A percentile compares a stretch with the other conserved stretches of the same genome.
Evolutionary conservation across 352 stramenopile species (phyloP).

Genomic region (Phytopythium helicoides): DNA sequence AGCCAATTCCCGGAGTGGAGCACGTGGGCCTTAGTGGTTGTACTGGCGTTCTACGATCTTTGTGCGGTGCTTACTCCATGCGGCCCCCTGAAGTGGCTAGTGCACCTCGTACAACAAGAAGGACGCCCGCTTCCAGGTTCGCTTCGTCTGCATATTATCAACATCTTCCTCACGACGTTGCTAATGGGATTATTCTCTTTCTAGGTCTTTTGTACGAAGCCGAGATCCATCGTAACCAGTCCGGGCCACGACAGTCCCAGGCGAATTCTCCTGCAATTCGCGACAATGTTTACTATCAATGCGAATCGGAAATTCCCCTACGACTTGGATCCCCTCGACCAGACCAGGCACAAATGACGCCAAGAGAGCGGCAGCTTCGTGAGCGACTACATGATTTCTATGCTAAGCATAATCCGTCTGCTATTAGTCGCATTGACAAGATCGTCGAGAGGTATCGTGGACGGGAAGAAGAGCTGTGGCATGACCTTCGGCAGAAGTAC

Average conservation of each 20-base stretch:
- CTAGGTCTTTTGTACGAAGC: conserved; percentile 74
- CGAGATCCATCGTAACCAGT: conserved; percentile 48
- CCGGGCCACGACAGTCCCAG: conserved; percentile 6
- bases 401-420: conserved; percentile 57
- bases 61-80: conserved; percentile 99
- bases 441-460: conserved; percentile 76
- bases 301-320: conserved; percentile 43
- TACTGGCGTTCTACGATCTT: conserved; percentile 98
- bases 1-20: conserved; percentile 96
- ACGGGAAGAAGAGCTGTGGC: conserved; percentile 74
- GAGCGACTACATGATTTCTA: conserved; percentile 67
- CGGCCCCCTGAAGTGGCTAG: conserved; percentile 95
- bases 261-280: conserved; percentile 6
- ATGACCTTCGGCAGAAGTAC: conserved; percentile 78
- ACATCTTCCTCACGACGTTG: no score
- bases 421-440: conserved; percentile 60
- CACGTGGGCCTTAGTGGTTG: conserved; percentile 90
- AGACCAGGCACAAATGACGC: conserved; percentile 7
- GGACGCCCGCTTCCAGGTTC: conserved; percentile 86
- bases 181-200: conserved; percentile 1
- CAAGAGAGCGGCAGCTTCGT: conserved; percentile 28
- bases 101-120: conserved; percentile 93
- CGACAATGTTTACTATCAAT: conserved; percentile 73
- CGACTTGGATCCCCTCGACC: conserved; percentile 17
- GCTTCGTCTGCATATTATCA: no score